phyloP scores from a whole-genome alignment of 2,329 filamentous ascomycete genomes.

The Rhinocladiella similis region DNA sequence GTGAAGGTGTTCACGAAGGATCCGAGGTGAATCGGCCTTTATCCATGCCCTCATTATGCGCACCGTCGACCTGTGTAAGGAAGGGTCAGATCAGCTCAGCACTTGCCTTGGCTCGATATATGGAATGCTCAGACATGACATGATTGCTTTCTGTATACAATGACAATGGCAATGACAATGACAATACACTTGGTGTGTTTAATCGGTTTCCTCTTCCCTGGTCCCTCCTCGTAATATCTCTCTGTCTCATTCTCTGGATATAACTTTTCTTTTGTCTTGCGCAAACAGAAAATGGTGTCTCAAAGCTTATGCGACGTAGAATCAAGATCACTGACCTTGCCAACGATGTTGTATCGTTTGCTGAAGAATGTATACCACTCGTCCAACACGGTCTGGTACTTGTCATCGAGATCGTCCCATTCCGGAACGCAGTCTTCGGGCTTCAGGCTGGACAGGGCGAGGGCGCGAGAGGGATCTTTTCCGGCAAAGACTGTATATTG shows the following conservation, averaged over 20 bases:
- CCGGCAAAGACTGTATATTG: too few relatives aligned
- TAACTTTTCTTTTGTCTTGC: not conserved
- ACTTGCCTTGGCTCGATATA: too few relatives aligned
- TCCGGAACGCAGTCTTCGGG: slow-evolving; percentile 77
- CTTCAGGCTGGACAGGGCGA: slow-evolving; percentile 84
- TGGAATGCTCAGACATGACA: too few relatives aligned
- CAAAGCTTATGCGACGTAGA: slow-evolving; percentile 13
- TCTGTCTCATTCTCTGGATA: not conserved
- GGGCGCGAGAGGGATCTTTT: slow-evolving; percentile 88
- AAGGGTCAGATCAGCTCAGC: slow-evolving; percentile 2
- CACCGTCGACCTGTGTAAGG: slow-evolving; percentile 23
- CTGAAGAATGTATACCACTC: slow-evolving; percentile 97
- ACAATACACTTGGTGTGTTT: too few relatives aligned
- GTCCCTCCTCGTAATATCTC: not conserved
- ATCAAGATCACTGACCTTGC: slow-evolving; percentile 38
- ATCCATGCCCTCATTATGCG: slow-evolving; percentile 20
- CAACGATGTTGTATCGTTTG: slow-evolving; percentile 85
- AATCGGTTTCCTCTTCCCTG: not conserved
- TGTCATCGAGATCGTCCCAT: slow-evolving; percentile 79
- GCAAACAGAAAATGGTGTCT: not conserved
- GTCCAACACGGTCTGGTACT: slow-evolving; percentile 78
- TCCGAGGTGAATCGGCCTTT: not conserved
- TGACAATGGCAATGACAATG: too few relatives aligned
- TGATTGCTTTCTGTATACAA: not conserved
- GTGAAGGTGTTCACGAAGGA: not conserved